Percentiles rank a stretch among this genome's conserved stretches.
Conservation (phyloP, 352 stramenopile genomes). For the Pythium angustatum region DNA sequence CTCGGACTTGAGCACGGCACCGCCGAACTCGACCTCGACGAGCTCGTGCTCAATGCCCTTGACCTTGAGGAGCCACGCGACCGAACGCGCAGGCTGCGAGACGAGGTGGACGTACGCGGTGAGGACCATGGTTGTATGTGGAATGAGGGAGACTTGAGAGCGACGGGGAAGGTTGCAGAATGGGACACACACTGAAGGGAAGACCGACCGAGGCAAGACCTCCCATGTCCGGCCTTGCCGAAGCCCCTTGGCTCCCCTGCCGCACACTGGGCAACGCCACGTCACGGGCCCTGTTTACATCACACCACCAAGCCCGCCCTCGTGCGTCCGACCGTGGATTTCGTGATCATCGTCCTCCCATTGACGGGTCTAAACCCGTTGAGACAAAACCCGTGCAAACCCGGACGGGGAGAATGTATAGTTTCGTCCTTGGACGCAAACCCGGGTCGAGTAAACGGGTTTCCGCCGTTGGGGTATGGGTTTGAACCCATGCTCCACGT, state of each 20-base stretch:
- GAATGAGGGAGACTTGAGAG: background rate
- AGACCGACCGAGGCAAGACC: no score
- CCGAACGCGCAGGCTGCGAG: slow-evolving; percentile 27
- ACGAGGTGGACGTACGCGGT: slow-evolving; percentile 25
- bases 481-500: background rate
- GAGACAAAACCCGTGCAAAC: background rate
- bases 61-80: slow-evolving; percentile 47
- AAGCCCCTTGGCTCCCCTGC: no score
- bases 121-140: slow-evolving; percentile 20
- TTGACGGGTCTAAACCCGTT: background rate
- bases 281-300: slow-evolving; percentile 16
- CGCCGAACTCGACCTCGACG: slow-evolving; percentile 23
- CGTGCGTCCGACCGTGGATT: background rate
- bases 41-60: slow-evolving; percentile 49
- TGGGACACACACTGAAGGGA: no score
- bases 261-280: background rate
- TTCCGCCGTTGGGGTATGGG: background rate
- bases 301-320: background rate
- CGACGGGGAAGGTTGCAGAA: slow-evolving; percentile 16
- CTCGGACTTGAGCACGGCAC: slow-evolving; percentile 22
- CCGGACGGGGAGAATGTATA: background rate
- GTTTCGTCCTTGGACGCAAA: background rate
- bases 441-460: background rate
- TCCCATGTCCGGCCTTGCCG: slow-evolving; percentile 9
- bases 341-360: slow-evolving; percentile 1